phyloP scores from a whole-genome alignment of 805 yeast genomes.

The Starmerella apicola region DNA sequence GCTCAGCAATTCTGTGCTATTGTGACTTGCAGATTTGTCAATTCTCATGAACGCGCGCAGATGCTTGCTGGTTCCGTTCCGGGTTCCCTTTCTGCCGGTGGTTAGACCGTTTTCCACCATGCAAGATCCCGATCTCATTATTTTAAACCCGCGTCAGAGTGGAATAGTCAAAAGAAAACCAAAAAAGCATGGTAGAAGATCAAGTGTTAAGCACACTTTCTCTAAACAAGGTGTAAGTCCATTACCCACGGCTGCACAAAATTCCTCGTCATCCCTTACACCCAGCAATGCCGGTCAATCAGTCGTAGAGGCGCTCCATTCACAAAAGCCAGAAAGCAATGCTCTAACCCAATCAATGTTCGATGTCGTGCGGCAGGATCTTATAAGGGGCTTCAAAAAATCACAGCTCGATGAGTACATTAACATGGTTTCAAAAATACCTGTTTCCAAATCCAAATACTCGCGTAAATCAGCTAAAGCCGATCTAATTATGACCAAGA shows the following conservation, averaged over 20 bases:
- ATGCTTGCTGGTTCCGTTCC: not conserved
- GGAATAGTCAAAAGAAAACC: slow-evolving; percentile 8
- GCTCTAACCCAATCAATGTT: slow-evolving; percentile 8
- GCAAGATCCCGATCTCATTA: slow-evolving; percentile 5
- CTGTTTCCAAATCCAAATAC: not conserved
- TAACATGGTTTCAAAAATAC: not conserved
- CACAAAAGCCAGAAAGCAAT: slow-evolving; percentile 11
- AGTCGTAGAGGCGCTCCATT: slow-evolving; percentile 10
- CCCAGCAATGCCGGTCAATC: not conserved
- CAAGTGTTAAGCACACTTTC: not conserved
- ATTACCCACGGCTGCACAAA: too few relatives aligned
- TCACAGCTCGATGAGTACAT: slow-evolving; percentile 21
- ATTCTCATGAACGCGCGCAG: not conserved
- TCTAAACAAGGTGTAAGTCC: not conserved
- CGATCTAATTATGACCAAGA: slow-evolving; percentile 25
- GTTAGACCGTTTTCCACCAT: not conserved
- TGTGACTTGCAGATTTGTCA: not conserved
- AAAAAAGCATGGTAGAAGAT: not conserved
- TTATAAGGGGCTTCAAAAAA: slow-evolving; percentile 22
- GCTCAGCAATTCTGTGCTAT: not conserved
- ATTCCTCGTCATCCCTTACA: too few relatives aligned
- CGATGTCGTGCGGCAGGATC: slow-evolving; percentile 19
- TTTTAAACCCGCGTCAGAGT: slow-evolving; percentile 14
- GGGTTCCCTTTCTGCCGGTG: not conserved
- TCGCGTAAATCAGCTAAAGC: slow-evolving; percentile 20